Percentiles rank a stretch among this genome's conserved stretches.
Evolutionary conservation across 768 basidiomycete genomes (phyloP).

Genomic region (Kwoniella europaea): DNA sequence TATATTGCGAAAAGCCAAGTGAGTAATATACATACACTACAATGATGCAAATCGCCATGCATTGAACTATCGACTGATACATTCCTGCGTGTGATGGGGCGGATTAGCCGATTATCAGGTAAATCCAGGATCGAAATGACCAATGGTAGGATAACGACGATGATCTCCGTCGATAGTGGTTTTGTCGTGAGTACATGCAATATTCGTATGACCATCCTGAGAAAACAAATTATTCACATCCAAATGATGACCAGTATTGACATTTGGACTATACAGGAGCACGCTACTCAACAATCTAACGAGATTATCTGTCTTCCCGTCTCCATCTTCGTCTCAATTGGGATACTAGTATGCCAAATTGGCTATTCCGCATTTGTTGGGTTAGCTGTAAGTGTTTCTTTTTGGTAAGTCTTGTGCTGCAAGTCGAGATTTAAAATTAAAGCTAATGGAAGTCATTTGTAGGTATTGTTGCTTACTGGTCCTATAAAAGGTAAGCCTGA

Average conservation of each 20-base stretch:
- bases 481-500: slow-evolving; percentile 63
- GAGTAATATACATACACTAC: background rate
- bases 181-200: background rate
- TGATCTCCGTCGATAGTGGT: slow-evolving; percentile 62
- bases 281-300: background rate
- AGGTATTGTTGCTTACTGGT: slow-evolving; percentile 64
- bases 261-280: background rate
- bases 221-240: too few species aligned
- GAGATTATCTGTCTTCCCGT: background rate
- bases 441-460: background rate
- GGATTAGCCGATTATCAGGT: slow-evolving; percentile 64
- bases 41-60: too few species aligned
- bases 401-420: background rate
- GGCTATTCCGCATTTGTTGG: slow-evolving; percentile 72
- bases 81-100: too few species aligned
- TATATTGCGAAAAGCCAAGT: background rate
- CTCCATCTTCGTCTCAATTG: slow-evolving; percentile 62
- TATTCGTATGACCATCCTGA: background rate
- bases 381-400: slow-evolving; percentile 26
- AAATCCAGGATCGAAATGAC: slow-evolving; percentile 67
- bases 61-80: too few species aligned
- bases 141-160: slow-evolving; percentile 71
- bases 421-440: too few species aligned
- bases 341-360: slow-evolving; percentile 61
- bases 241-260: background rate